Percentiles rank a stretch among this genome's conserved stretches.
Evolutionary conservation across 805 yeast species (phyloP).

Genomic region (Nakazawaea laoshanensis): DNA sequence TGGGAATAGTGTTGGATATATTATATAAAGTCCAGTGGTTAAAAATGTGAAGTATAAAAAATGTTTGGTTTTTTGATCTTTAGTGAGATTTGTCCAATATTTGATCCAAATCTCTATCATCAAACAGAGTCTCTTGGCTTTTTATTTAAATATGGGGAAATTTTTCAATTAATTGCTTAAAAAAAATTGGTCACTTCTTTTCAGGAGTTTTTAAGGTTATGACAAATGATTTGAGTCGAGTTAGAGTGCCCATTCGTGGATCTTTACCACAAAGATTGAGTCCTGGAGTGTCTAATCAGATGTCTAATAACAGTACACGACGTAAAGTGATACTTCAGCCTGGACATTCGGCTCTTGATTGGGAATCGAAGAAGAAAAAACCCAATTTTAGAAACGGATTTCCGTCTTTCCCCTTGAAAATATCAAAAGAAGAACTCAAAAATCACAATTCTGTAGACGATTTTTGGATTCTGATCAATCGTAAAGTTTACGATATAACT

Average conservation of each 20-base stretch:
- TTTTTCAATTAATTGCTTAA: too few relatives aligned
- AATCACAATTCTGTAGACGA: constrained; percentile 55
- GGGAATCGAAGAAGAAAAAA: constrained; percentile 57
- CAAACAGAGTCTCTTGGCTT: background rate
- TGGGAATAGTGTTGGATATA: constrained; percentile 20
- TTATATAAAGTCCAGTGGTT: constrained; percentile 19
- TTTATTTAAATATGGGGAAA: too few relatives aligned
- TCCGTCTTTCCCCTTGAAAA: constrained; percentile 46
- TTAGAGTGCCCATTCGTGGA: too few relatives aligned
- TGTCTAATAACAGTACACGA: constrained; percentile 17
- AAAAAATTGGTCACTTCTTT: too few relatives aligned
- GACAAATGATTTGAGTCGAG: too few relatives aligned
- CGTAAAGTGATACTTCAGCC: constrained; percentile 60
- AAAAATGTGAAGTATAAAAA: background rate
- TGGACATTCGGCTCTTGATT: constrained; percentile 80
- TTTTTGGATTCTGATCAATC: constrained; percentile 78
- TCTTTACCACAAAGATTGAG: too few relatives aligned
- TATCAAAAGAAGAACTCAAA: constrained; percentile 48
- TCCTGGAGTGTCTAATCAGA: background rate
- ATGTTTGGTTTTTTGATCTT: constrained; percentile 4
- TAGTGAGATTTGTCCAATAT: constrained; percentile 6
- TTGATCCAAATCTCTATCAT: background rate
- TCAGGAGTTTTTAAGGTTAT: too few relatives aligned
- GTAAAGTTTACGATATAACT: constrained; percentile 81
- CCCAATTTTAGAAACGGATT: constrained; percentile 47